phyloP scores from a whole-genome alignment of 305 asterid species.

The Plantago coronopus region DNA sequence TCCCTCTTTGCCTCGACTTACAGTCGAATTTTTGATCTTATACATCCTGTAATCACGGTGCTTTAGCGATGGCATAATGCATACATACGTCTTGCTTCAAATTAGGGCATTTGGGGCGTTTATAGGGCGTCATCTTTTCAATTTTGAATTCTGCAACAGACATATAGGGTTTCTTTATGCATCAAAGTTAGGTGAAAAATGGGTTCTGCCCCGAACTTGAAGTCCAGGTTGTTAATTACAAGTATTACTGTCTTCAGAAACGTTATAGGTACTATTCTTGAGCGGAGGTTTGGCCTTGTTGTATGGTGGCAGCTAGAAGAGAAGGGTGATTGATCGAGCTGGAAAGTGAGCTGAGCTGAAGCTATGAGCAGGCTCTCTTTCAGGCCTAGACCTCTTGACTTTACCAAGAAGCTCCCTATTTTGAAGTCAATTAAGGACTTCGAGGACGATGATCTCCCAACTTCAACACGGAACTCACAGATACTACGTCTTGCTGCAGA shows the following conservation, averaged over 20 bases:
- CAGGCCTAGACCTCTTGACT: constrained; percentile 98
- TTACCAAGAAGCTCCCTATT: constrained; percentile 93
- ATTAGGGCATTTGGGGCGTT: constrained; percentile 22
- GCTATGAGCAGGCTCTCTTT: constrained; percentile 92
- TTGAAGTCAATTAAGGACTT: constrained; percentile 83
- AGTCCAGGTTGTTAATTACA: no score
- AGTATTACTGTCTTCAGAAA: no score
- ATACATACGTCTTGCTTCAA: no score
- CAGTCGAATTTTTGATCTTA: constrained; percentile 9
- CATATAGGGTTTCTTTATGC: constrained; percentile 29
- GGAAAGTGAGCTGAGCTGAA: constrained; percentile 41
- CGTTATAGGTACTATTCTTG: no score
- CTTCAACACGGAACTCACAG: constrained; percentile 82
- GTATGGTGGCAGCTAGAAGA: constrained; percentile 4
- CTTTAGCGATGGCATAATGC: constrained; percentile 6
- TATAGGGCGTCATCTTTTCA: constrained; percentile 30
- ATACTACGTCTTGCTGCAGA: constrained; percentile 77
- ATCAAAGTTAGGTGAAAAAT: background rate
- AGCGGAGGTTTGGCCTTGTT: no score
- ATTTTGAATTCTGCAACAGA: constrained; percentile 18
- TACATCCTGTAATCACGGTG: constrained; percentile 14
- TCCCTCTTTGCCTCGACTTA: background rate
- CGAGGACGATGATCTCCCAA: constrained; percentile 86
- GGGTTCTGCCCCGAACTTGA: no score
- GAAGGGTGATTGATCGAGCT: constrained; percentile 23